Conservation (phyloP, 495 filamentous ascomycete species). For the Neurospora cerealis region DNA sequence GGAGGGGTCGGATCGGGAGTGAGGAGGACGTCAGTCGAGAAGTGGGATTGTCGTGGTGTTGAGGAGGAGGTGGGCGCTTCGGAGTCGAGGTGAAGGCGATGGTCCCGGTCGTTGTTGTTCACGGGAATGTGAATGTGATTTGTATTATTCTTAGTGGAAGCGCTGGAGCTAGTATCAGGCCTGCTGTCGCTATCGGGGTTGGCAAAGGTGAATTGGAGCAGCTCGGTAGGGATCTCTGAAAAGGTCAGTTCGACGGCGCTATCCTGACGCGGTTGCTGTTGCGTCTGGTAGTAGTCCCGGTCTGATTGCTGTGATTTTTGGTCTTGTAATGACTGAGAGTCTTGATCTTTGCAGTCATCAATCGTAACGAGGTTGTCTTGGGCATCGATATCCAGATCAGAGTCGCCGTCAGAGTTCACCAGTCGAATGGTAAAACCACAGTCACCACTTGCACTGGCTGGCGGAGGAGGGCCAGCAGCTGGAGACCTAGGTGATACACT, state of each 20-base stretch:
- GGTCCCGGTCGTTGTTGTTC: background rate
- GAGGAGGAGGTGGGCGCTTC: background rate
- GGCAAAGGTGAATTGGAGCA: slow-evolving; percentile 26
- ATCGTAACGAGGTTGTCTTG: background rate
- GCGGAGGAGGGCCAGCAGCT: background rate
- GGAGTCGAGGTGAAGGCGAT: background rate
- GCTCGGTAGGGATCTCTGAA: slow-evolving; percentile 29
- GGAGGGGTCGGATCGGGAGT: slow-evolving; percentile 14
- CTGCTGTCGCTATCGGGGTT: slow-evolving; percentile 7
- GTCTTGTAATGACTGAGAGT: too few species aligned
- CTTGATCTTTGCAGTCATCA: too few species aligned
- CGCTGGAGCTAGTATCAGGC: background rate
- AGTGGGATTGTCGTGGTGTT: slow-evolving; percentile 1
- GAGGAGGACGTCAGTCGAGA: slow-evolving; percentile 5
- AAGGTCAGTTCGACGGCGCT: slow-evolving; percentile 27
- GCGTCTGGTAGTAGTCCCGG: slow-evolving; percentile 7
- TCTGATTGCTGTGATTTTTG: slow-evolving; percentile 6
- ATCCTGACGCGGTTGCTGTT: slow-evolving; percentile 11
- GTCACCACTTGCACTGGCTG: background rate
- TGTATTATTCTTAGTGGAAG: slow-evolving; percentile 8
- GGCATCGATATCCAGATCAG: background rate
- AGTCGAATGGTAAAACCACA: background rate
- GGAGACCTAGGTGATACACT: background rate
- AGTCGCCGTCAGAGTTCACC: background rate
- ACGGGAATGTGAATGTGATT: background rate